Evolutionary conservation across 139 green algal species (phyloP).

Genomic region (Coccomyxa sp.): DNA sequence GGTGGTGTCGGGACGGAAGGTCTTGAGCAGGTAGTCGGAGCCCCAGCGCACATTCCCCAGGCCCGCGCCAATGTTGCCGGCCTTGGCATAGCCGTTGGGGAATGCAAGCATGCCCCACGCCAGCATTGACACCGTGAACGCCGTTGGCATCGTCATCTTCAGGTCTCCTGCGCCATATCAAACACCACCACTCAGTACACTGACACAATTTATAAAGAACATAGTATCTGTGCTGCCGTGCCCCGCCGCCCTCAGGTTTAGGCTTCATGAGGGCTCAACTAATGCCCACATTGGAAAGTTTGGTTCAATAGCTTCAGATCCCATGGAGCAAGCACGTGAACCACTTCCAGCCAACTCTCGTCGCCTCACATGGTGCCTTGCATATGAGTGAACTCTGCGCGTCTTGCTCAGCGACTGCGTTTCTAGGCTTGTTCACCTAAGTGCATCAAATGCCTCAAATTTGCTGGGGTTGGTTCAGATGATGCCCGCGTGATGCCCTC

Average conservation of each 20-base stretch:
- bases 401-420: no score
- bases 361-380: no score
- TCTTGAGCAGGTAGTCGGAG: conserved; percentile 66
- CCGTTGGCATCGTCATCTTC: conserved; percentile 67
- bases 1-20: neutral
- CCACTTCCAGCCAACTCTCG: no score
- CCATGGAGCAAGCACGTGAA: no score
- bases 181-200: neutral
- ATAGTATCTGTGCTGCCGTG: neutral
- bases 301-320: no score
- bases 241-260: neutral
- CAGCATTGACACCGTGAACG: conserved; percentile 63
- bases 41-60: conserved; percentile 53
- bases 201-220: neutral
- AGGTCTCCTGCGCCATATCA: conserved; percentile 42
- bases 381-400: no score
- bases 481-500: neutral
- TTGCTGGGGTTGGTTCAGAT: no score
- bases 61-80: neutral
- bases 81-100: conserved; percentile 30
- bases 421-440: no score
- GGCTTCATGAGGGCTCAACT: neutral
- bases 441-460: no score
- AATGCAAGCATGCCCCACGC: conserved; percentile 66
- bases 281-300: no score